Conservation (phyloP, 2,329 filamentous ascomycete genomes). For the Chlorencoelia australis region DNA sequence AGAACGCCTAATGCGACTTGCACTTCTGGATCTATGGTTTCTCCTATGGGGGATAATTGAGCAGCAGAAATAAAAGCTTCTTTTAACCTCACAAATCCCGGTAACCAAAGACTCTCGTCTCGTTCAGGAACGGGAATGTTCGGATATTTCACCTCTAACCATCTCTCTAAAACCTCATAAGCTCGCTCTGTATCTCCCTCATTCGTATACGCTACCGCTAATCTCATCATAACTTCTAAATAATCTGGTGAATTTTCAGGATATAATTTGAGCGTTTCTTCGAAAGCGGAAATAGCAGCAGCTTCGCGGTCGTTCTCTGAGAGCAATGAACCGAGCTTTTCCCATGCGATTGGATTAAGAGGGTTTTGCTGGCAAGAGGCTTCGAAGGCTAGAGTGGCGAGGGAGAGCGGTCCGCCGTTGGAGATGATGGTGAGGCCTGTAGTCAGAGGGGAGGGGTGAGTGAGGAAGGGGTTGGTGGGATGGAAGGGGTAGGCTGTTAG, state of each 20-base stretch:
- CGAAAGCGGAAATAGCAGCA: constrained; percentile 1
- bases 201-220: constrained; percentile 5
- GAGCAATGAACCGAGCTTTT: constrained; percentile 4
- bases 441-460: background rate
- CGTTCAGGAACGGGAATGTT: background rate
- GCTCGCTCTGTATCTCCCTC: constrained; percentile 1
- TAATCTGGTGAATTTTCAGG: too few species aligned
- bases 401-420: constrained; percentile 1
- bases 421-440: constrained; percentile 2
- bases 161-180: background rate
- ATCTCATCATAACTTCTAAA: constrained; percentile 1
- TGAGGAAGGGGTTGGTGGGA: background rate
- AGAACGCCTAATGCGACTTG: constrained; percentile 6
- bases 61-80: constrained; percentile 3
- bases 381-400: constrained; percentile 6
- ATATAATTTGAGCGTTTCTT: constrained; percentile 3
- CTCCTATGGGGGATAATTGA: constrained; percentile 1
- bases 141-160: constrained; percentile 5
- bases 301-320: constrained; percentile 3
- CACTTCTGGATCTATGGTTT: constrained; percentile 2
- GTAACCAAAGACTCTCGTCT: background rate
- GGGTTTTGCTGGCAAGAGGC: background rate
- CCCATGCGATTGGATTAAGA: constrained; percentile 1
- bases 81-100: constrained; percentile 1
- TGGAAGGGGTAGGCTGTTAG: too few species aligned